A percentile compares a stretch with the other conserved stretches of the same genome.
Conservation (phyloP, 805 yeast species). For the Middelhovenomyces tepae region DNA sequence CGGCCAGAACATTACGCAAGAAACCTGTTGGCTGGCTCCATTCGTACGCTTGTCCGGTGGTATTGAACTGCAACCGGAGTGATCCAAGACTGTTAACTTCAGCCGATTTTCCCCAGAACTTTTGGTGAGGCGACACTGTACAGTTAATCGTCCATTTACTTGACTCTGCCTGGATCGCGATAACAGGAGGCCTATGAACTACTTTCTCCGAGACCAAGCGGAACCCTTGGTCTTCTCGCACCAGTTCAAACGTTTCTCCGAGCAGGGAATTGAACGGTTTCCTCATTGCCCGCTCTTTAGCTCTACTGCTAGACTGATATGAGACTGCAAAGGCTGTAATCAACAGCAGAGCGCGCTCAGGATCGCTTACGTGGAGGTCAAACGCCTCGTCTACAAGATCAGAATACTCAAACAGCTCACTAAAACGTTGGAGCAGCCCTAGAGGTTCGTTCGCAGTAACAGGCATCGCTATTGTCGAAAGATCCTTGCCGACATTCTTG, state of each 20-base stretch:
- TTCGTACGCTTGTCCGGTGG: slow-evolving; percentile 59
- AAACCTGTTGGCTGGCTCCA: slow-evolving; percentile 81
- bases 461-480: slow-evolving; percentile 78
- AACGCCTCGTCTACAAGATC: slow-evolving; percentile 56
- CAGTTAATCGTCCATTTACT: slow-evolving; percentile 44
- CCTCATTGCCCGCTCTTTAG: slow-evolving; percentile 65
- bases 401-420: slow-evolving; percentile 75
- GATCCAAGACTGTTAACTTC: slow-evolving; percentile 74
- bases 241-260: slow-evolving; percentile 89
- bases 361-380: slow-evolving; percentile 36
- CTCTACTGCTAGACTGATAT: slow-evolving; percentile 58
- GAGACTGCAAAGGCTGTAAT: slow-evolving; percentile 80
- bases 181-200: slow-evolving; percentile 74
- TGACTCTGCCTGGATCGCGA: slow-evolving; percentile 74
- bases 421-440: slow-evolving; percentile 65
- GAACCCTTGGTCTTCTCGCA: slow-evolving; percentile 71
- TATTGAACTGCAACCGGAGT: slow-evolving; percentile 45
- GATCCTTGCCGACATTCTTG: slow-evolving; percentile 87
- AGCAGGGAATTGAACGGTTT: slow-evolving; percentile 93
- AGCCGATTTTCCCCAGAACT: slow-evolving; percentile 90
- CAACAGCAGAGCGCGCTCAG: slow-evolving; percentile 48
- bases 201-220: slow-evolving; percentile 80
- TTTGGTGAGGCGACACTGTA: slow-evolving; percentile 50
- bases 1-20: slow-evolving; percentile 82
- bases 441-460: slow-evolving; percentile 90